Evolutionary conservation across 352 stramenopile species (phyloP).

Genomic region (Globisporangium spinosum): DNA sequence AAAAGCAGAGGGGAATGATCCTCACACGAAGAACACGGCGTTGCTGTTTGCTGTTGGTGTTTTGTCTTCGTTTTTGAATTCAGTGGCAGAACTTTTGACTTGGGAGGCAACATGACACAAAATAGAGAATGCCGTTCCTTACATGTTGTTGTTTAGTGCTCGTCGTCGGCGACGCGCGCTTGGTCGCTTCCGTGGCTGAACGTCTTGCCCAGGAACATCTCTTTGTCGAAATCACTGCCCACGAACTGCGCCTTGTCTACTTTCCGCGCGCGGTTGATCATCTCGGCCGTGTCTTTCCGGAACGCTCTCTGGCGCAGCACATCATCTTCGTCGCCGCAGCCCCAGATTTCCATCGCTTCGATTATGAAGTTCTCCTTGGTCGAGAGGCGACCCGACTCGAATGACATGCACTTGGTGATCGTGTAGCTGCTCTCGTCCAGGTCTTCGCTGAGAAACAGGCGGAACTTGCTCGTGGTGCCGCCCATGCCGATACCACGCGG

Average conservation of each 20-base stretch:
- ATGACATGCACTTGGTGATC: constrained; percentile 64
- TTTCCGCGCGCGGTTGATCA: constrained; percentile 81
- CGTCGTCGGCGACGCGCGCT: constrained; percentile 63
- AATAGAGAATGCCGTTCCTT: neutral
- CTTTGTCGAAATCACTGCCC: constrained; percentile 80
- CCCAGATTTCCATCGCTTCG: constrained; percentile 76
- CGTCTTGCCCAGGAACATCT: constrained; percentile 77
- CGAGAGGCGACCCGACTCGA: constrained; percentile 64
- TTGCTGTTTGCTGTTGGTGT: neutral
- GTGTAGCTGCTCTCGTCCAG: constrained; percentile 83
- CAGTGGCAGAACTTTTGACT: neutral
- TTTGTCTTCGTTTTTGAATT: neutral
- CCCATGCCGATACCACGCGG: constrained; percentile 76
- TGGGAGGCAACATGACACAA: neutral
- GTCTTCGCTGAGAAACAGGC: constrained; percentile 81
- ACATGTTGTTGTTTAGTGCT: constrained; percentile 26
- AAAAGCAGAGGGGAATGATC: neutral
- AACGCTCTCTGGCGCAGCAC: constrained; percentile 48
- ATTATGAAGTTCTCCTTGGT: constrained; percentile 54
- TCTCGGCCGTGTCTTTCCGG: constrained; percentile 72
- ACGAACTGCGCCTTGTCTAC: constrained; percentile 86
- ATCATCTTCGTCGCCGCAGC: constrained; percentile 64
- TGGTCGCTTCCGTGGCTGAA: constrained; percentile 71
- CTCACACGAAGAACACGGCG: neutral
- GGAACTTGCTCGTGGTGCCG: constrained; percentile 68